Base-by-base conservation (phyloP, 345 rosid genomes). In the Turnera subulata region DNA sequence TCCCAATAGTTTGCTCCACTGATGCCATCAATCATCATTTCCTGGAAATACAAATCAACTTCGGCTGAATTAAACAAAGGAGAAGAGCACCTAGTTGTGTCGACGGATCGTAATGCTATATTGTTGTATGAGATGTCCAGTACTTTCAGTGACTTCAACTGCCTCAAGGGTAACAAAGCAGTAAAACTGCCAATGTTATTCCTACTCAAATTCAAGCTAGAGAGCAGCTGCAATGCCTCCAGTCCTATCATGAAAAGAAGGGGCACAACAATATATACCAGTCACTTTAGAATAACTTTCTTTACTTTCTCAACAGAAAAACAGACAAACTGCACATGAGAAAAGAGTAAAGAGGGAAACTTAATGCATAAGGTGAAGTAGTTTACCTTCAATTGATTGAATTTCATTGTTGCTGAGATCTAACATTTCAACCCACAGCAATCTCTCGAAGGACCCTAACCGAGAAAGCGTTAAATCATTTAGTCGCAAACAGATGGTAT, bases 351-450 rank as follows among this genome's bases (percentile, higher is more conserved):
- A n/a, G n/a, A n/a, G n/a, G n/a, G n/a, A n/a, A n/a, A n/a, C n/a
- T n/a, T n/a, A n/a, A n/a, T n/a, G n/a, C n/a, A n/a, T n/a, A n/a
- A n/a, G n/a, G n/a, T n/a, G n/a, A 39, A 53, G 49, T 37, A 64
- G 42, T 32, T 60, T 76, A 84, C 97, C 98, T 83, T 93, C 91
- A 46, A 89, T 61, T 57, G 97, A 89, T 60, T 32, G 82, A 42
- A 93, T 83, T 61, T 93, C 90, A 50, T 89, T 89, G 68, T 81
- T 79, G 76, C 97, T 79, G 54, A 93, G 88, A 72, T 93, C 96
- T 68, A 89, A 78, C 79, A 85, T 82, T 74, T 84, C 96, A 57
- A 93, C 96, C 94, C 94, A 87, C 65, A 93, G 59, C 29, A 93
- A 75, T 52, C 73, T 86, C 66, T 85, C 82, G 61, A 83, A 70